A percentile compares a stretch with the other conserved stretches of the same genome.
Conservation (phyloP, 1,284 basidiomycete species). For the Pyrrhoderma noxium region DNA sequence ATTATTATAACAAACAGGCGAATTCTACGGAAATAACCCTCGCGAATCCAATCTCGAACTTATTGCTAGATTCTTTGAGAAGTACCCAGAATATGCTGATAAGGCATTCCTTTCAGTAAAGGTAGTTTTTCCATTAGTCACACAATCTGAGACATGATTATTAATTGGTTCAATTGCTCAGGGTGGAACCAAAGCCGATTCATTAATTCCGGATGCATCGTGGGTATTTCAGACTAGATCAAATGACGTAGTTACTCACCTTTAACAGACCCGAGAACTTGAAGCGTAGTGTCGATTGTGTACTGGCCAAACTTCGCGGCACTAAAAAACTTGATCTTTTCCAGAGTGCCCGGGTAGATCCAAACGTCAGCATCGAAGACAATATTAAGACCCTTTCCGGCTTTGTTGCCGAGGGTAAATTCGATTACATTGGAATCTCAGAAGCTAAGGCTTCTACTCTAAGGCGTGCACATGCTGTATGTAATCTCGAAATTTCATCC, state of each 20-base stretch:
- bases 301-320: constrained; percentile 33
- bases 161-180: constrained; percentile 25
- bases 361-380: constrained; percentile 30
- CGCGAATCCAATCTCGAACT: constrained; percentile 35
- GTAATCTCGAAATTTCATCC: neutral
- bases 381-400: constrained; percentile 25
- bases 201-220: constrained; percentile 24
- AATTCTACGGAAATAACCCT: constrained; percentile 36
- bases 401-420: constrained; percentile 35
- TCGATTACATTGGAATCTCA: constrained; percentile 41
- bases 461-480: constrained; percentile 34
- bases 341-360: constrained; percentile 31
- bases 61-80: constrained; percentile 37
- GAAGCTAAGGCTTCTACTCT: constrained; percentile 42
- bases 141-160: neutral
- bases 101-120: constrained; percentile 43
- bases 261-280: constrained; percentile 32
- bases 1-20: constrained; percentile 23
- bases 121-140: constrained; percentile 18
- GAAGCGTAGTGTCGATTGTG: constrained; percentile 32
- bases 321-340: constrained; percentile 41
- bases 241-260: neutral
- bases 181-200: constrained; percentile 31
- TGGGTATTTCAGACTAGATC: constrained; percentile 18
- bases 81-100: constrained; percentile 47